phyloP scores from a whole-genome alignment of 2,329 filamentous ascomycete species.

The Hymenoscyphus scutula region DNA sequence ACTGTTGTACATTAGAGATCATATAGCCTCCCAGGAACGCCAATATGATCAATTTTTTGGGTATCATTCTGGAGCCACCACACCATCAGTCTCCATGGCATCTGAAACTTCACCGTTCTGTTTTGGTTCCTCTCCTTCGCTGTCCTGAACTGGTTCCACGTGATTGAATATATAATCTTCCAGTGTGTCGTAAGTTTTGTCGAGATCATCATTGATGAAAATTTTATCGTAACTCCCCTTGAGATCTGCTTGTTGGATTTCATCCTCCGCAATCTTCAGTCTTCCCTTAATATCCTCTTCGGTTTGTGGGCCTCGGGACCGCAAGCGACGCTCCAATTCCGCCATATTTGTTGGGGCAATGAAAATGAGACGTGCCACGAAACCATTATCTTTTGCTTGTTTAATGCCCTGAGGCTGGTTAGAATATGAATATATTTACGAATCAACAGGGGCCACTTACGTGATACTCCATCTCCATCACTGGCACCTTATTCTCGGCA shows the following conservation, averaged over 20 bases:
- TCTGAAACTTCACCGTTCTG: neutral
- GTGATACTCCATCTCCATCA: constrained; percentile 53
- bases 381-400: constrained; percentile 56
- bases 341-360: constrained; percentile 45
- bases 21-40: neutral
- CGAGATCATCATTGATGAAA: constrained; percentile 51
- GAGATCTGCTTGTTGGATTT: constrained; percentile 45
- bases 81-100: too few species aligned
- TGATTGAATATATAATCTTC: constrained; percentile 47
- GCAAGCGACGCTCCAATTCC: constrained; percentile 42
- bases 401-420: constrained; percentile 46
- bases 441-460: constrained; percentile 40
- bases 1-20: constrained; percentile 13
- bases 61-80: constrained; percentile 2
- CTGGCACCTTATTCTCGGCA: constrained; percentile 57
- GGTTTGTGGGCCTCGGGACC: constrained; percentile 42
- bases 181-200: constrained; percentile 48
- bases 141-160: constrained; percentile 18
- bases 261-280: constrained; percentile 41
- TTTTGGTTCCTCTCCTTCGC: constrained; percentile 13
- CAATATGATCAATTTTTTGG: neutral
- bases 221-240: constrained; percentile 50
- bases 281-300: constrained; percentile 48
- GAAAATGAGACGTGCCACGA: constrained; percentile 54
- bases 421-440: neutral